These are phyloP conservation scores for Emydomyces testavorans DNA, from an alignment of 2,329 filamentous ascomycete species.

Conservation along the genomic window DNA sequence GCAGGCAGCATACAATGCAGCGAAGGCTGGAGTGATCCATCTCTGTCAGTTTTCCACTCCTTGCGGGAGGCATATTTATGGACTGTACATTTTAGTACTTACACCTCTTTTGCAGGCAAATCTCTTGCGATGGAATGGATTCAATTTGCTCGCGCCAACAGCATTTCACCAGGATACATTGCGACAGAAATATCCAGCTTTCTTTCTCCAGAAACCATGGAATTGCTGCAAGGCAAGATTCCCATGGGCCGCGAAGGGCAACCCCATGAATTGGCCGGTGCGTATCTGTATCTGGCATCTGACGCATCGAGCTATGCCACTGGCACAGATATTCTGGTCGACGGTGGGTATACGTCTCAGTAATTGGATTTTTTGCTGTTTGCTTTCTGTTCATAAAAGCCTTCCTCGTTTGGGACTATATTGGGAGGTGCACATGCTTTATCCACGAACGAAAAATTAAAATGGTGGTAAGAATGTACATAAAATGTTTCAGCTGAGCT, in stretches of 20 bases:
- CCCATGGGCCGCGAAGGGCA: conserved; percentile 67
- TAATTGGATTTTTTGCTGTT: neutral
- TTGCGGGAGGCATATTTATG: no score
- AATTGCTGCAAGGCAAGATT: conserved; percentile 65
- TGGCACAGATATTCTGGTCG: conserved; percentile 59
- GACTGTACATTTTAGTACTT: no score
- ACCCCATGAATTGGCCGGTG: conserved; percentile 66
- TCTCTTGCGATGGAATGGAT: conserved; percentile 67
- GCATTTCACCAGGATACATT: conserved; percentile 64
- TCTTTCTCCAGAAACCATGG: conserved; percentile 53
- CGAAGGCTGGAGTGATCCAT: conserved; percentile 52
- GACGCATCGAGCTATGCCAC: conserved; percentile 78
- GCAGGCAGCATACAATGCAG: conserved; percentile 62
- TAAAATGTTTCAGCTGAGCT: no score
- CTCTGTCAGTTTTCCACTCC: conserved; percentile 28
- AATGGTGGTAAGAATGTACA: no score
- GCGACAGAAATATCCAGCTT: conserved; percentile 60
- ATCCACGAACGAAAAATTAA: no score
- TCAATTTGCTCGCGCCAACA: conserved; percentile 60
- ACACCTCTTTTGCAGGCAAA: conserved; percentile 50
- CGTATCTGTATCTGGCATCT: conserved; percentile 68
- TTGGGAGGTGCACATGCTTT: no score
- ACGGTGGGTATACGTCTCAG: conserved; percentile 52
- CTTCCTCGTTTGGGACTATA: neutral
- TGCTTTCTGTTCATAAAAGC: neutral